Percentiles rank a stretch among this genome's conserved stretches.
Evolutionary conservation across 306 rosid species (phyloP).

Genomic region (Vigna hirtella): DNA sequence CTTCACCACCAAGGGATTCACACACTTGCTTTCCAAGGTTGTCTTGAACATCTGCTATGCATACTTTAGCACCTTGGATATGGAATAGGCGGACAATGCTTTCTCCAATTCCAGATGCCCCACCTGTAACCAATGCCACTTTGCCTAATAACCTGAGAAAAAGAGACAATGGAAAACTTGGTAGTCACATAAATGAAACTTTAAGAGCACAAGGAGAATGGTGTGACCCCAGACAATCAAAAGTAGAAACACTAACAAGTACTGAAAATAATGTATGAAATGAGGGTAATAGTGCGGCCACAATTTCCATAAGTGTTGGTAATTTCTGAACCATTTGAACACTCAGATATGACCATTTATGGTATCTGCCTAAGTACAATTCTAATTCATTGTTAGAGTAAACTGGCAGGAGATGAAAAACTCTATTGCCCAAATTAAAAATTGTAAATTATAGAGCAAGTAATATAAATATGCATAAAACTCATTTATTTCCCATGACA

Average conservation of each 20-base stretch:
- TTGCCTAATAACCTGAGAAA: constrained; percentile 72
- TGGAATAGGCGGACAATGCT: constrained; percentile 78
- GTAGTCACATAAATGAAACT: background rate
- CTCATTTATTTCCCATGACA: background rate
- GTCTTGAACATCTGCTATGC: constrained; percentile 82
- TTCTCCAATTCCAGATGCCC: constrained; percentile 93
- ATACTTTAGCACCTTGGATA: constrained; percentile 81
- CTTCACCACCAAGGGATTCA: constrained; percentile 56
- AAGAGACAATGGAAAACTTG: background rate
- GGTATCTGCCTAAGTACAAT: background rate
- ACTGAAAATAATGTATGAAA: background rate
- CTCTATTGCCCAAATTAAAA: background rate
- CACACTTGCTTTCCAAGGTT: constrained; percentile 59
- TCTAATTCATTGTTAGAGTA: constrained; percentile 2
- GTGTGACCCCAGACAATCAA: background rate
- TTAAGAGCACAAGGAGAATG: background rate
- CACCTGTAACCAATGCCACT: constrained; percentile 91
- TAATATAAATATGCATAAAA: background rate
- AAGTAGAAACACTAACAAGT: background rate
- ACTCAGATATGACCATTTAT: background rate
- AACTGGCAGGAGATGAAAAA: background rate
- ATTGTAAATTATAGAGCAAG: background rate
- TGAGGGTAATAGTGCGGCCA: background rate
- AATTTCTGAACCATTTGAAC: background rate
- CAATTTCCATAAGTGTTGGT: background rate